These are phyloP conservation scores for Eucalyptus camaldulensis DNA, from an alignment of 345 rosid species.

Conservation along the genomic window DNA sequence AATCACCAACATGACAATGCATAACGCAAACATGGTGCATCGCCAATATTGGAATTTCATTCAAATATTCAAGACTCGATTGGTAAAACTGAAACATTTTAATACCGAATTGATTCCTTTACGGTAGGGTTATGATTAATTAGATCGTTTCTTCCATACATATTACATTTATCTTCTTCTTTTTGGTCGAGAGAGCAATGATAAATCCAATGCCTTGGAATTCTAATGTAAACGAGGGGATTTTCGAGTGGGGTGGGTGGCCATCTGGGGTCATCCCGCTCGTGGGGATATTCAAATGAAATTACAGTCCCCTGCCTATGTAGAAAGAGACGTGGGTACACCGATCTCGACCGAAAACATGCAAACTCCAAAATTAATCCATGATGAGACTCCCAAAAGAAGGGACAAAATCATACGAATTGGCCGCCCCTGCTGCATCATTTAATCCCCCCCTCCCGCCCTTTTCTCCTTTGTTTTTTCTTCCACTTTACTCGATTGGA, in stretches of 20 bases:
- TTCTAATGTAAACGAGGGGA: background rate
- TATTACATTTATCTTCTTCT: background rate
- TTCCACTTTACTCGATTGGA: background rate
- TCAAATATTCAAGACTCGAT: background rate
- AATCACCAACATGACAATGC: rapidly evolving
- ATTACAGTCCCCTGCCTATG: background rate
- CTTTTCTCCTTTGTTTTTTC: background rate
- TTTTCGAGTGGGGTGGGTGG: background rate
- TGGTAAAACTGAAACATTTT: rapidly evolving
- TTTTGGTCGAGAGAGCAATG: background rate
- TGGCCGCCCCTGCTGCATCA: background rate
- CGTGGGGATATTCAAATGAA: background rate
- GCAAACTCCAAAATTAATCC: background rate
- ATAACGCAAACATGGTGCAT: rapidly evolving
- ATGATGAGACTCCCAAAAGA: background rate
- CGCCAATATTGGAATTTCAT: rapidly evolving
- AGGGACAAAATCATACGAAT: background rate
- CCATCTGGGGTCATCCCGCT: background rate
- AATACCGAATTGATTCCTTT: rapidly evolving
- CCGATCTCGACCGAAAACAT: background rate
- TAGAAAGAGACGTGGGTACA: background rate
- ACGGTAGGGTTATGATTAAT: background rate
- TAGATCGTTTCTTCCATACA: rapidly evolving
- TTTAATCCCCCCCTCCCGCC: background rate
- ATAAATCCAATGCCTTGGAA: background rate